These are phyloP conservation scores for Solanum chmielewskii DNA, from an alignment of 257 asterid genomes.

Conservation along the genomic window DNA sequence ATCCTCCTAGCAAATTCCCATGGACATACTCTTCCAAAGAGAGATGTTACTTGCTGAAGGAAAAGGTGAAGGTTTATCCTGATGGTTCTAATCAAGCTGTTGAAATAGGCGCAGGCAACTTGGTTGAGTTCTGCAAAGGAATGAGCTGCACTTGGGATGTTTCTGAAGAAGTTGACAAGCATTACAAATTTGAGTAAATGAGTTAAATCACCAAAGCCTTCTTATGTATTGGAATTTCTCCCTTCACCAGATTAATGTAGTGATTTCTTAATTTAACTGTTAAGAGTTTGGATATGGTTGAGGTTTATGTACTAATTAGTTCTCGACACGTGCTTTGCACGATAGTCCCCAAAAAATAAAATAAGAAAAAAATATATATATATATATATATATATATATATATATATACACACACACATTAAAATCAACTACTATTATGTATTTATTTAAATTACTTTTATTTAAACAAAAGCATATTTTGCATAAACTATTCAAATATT, in stretches of 20 bases:
- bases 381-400: no score
- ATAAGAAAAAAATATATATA: no score
- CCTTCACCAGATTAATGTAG: neutral
- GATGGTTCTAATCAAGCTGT: slow-evolving; percentile 22
- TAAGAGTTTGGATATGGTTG: neutral
- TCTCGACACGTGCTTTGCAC: no score
- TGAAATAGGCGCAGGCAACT: slow-evolving; percentile 34
- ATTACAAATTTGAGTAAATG: slow-evolving; percentile 24
- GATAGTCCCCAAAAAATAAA: no score
- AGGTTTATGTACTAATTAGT: neutral
- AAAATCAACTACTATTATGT: no score
- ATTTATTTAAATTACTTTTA: no score
- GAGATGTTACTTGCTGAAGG: slow-evolving; percentile 30
- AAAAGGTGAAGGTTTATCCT: slow-evolving; percentile 34
- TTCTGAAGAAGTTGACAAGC: slow-evolving; percentile 34
- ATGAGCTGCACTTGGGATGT: slow-evolving; percentile 50
- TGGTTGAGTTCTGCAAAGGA: slow-evolving; percentile 36
- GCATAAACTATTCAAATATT: no score
- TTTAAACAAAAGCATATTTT: no score
- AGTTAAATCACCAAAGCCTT: neutral
- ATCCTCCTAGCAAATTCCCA: slow-evolving; percentile 38
- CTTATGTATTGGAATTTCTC: neutral
- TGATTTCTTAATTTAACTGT: neutral
- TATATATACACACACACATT: no score
- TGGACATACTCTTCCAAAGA: slow-evolving; percentile 40